These are phyloP conservation scores for Apiospora phragmitis DNA, from an alignment of 2,329 filamentous ascomycete genomes.

Conservation along the genomic window DNA sequence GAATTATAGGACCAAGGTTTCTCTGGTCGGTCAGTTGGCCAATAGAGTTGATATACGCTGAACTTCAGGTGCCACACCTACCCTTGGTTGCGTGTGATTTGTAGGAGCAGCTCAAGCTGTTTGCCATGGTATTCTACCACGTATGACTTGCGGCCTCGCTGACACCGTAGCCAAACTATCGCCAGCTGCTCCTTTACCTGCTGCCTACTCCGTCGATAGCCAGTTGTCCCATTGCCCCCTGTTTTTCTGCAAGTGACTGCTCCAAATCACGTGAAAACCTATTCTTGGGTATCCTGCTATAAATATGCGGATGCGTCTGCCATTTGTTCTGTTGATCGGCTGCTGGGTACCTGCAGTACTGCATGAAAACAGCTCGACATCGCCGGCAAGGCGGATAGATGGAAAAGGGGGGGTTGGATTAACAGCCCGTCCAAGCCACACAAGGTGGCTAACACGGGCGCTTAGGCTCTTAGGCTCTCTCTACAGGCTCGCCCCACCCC, in stretches of 20 bases:
- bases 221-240: background rate
- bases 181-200: background rate
- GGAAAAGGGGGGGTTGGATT: background rate
- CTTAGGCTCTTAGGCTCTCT: background rate
- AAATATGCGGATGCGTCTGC: background rate
- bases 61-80: background rate
- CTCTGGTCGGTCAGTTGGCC: background rate
- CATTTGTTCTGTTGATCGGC: background rate
- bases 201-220: background rate
- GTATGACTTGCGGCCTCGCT: background rate
- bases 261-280: background rate
- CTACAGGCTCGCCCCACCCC: background rate
- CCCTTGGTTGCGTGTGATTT: background rate
- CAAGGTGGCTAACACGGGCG: background rate
- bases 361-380: background rate
- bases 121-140: background rate
- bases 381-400: background rate
- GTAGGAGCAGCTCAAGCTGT: background rate
- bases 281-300: background rate
- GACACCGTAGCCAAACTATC: background rate
- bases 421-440: background rate
- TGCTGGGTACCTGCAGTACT: conserved; percentile 6
- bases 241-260: background rate
- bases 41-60: background rate
- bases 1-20: background rate